Conservation (phyloP, 352 stramenopile genomes). For the Pythium periplocum region DNA sequence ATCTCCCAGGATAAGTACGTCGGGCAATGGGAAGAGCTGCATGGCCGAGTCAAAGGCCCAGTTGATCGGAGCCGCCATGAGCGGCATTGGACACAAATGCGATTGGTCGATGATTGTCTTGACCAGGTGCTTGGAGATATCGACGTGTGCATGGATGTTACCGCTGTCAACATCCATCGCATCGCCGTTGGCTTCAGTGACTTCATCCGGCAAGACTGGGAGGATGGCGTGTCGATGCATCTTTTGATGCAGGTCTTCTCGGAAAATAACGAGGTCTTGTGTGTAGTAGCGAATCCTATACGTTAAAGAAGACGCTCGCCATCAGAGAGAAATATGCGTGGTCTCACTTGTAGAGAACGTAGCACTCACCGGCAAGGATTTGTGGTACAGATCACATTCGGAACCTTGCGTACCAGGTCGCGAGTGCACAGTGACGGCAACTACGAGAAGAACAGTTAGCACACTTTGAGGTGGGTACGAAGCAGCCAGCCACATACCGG, state of each 20-base stretch:
- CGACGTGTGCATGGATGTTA: conserved; percentile 30
- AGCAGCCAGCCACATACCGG: conserved; percentile 30
- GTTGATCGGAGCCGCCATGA: conserved; percentile 89
- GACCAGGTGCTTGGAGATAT: conserved; percentile 85
- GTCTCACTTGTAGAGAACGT: background rate
- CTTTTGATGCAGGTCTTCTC: conserved; percentile 89
- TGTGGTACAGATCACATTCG: conserved; percentile 78
- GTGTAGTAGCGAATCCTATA: conserved; percentile 87
- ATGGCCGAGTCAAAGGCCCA: conserved; percentile 92
- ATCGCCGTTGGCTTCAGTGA: conserved; percentile 21
- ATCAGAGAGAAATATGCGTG: background rate
- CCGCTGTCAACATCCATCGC: conserved; percentile 29
- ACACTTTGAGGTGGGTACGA: background rate
- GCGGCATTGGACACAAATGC: conserved; percentile 88
- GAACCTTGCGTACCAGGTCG: conserved; percentile 61
- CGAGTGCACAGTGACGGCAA: conserved; percentile 63
- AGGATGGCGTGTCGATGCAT: conserved; percentile 86
- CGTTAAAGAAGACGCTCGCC: background rate
- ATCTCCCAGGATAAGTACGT: conserved; percentile 84
- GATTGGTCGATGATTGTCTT: conserved; percentile 91
- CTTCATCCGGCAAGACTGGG: conserved; percentile 29
- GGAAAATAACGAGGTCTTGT: conserved; percentile 92
- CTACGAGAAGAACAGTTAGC: conserved; percentile 18
- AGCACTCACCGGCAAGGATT: conserved; percentile 83
- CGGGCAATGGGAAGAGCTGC: conserved; percentile 89